Evolutionary conservation across 2,329 filamentous ascomycete species (phyloP).

Genomic region (Neofusicoccum parvum): DNA sequence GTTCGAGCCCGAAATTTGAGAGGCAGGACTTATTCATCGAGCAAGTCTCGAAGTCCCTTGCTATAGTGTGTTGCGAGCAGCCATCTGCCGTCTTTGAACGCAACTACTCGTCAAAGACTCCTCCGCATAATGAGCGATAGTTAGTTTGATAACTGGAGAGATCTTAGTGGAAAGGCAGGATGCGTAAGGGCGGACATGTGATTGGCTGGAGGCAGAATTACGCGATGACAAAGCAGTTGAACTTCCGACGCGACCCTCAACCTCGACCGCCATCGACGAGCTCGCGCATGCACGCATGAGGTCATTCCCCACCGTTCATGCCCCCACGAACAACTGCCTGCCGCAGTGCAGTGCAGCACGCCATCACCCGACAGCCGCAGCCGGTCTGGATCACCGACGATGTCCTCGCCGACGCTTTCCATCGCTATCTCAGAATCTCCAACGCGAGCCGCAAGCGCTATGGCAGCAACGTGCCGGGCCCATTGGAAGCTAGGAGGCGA

Average conservation of each 20-base stretch:
- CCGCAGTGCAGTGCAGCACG: constrained; percentile 52
- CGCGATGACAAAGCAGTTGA: neutral
- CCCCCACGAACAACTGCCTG: constrained; percentile 51
- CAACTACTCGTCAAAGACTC: too few relatives aligned
- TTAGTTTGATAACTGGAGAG: too few relatives aligned
- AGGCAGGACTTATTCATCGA: too few relatives aligned
- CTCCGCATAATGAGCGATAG: too few relatives aligned
- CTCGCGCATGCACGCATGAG: neutral
- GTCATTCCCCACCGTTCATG: constrained; percentile 42
- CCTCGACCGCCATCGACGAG: neutral
- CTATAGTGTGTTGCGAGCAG: too few relatives aligned
- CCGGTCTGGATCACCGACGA: constrained; percentile 64
- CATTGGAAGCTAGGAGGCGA: constrained; percentile 62
- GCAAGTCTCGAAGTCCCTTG: too few relatives aligned
- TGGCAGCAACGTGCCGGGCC: constrained; percentile 64
- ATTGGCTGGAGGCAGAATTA: neutral
- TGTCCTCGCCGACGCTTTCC: constrained; percentile 54
- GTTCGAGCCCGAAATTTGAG: too few relatives aligned
- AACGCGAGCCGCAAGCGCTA: constrained; percentile 52
- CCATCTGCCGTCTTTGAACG: too few relatives aligned
- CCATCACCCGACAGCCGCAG: constrained; percentile 44
- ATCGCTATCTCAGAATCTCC: constrained; percentile 44
- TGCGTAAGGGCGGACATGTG: neutral
- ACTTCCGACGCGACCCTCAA: neutral
- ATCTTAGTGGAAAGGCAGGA: neutral